Conservation (phyloP, 495 filamentous ascomycete species). For the Aspergillus biplanus region DNA sequence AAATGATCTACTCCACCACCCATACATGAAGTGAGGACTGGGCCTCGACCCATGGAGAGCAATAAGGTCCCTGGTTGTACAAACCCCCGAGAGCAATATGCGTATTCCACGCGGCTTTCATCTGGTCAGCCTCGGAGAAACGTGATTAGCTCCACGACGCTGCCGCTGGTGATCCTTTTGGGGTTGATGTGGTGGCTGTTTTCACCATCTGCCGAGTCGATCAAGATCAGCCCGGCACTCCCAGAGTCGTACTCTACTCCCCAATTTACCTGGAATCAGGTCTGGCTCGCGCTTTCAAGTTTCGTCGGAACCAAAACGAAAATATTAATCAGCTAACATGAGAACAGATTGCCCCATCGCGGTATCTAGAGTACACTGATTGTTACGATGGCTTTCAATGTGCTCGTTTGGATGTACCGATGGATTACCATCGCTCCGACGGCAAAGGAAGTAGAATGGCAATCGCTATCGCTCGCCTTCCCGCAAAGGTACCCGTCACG, state of each 20-base stretch:
- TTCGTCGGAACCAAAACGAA: background rate
- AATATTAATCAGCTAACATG: conserved; percentile 1
- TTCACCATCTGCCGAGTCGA: conserved; percentile 1
- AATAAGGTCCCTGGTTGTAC: conserved; percentile 6
- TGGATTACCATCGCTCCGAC: conserved; percentile 55
- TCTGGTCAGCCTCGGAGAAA: conserved; percentile 4
- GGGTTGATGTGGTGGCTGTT: conserved; percentile 23
- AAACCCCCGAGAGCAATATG: conserved; percentile 10
- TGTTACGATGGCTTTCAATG: conserved; percentile 53
- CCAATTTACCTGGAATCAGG: conserved; percentile 33
- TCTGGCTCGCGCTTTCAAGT: conserved; percentile 2
- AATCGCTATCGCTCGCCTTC: conserved; percentile 55
- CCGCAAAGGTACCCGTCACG: conserved; percentile 48
- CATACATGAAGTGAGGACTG: background rate
- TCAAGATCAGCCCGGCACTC: background rate
- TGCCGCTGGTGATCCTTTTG: conserved; percentile 16
- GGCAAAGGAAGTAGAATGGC: conserved; percentile 43
- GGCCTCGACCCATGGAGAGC: conserved; percentile 15
- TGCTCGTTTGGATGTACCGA: conserved; percentile 59
- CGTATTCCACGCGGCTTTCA: background rate
- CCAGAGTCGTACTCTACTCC: background rate
- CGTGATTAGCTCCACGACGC: conserved; percentile 7
- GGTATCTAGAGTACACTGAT: conserved; percentile 38
- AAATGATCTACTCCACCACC: background rate
- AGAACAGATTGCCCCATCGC: conserved; percentile 33